phyloP scores from a whole-genome alignment of 2,329 filamentous ascomycete genomes.

The Xylaria sp. region DNA sequence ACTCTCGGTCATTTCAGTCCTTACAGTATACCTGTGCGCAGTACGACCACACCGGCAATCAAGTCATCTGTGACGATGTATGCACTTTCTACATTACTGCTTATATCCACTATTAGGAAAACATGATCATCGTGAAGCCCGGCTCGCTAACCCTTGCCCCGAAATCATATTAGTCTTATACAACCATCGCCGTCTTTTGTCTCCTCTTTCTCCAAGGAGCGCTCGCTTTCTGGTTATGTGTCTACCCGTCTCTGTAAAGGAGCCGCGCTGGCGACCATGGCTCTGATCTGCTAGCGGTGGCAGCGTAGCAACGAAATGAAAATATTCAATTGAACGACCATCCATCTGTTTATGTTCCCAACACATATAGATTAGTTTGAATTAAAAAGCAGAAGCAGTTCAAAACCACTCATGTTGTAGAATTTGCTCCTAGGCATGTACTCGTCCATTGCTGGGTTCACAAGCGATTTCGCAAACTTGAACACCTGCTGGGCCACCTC shows the following conservation, averaged over 20 bases:
- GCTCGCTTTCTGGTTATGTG: slow-evolving; percentile 27
- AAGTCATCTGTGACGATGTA: slow-evolving; percentile 16
- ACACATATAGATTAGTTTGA: slow-evolving; percentile 30
- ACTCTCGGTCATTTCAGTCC: neutral
- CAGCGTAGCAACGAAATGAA: slow-evolving; percentile 16
- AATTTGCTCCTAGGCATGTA: neutral
- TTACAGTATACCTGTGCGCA: neutral
- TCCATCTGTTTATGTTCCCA: slow-evolving; percentile 33
- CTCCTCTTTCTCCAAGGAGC: neutral
- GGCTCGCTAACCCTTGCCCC: slow-evolving; percentile 41
- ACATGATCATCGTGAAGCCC: slow-evolving; percentile 45
- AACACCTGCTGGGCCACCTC: slow-evolving; percentile 8
- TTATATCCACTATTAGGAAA: slow-evolving; percentile 46
- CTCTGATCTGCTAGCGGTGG: slow-evolving; percentile 15
- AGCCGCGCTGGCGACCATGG: slow-evolving; percentile 13
- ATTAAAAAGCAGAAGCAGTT: slow-evolving; percentile 34
- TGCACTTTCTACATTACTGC: slow-evolving; percentile 46
- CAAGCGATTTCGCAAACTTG: slow-evolving; percentile 6
- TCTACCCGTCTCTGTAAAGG: slow-evolving; percentile 22
- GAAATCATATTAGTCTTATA: slow-evolving; percentile 45
- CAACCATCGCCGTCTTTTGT: slow-evolving; percentile 25
- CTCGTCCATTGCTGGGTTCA: slow-evolving; percentile 5
- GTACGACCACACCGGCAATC: neutral
- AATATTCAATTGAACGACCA: slow-evolving; percentile 41
- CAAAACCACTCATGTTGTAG: slow-evolving; percentile 13